Percentiles rank a stretch among this genome's conserved stretches.
Evolutionary conservation across 2,329 filamentous ascomycete genomes (phyloP).

Genomic region (Neofusicoccum laricinum): DNA sequence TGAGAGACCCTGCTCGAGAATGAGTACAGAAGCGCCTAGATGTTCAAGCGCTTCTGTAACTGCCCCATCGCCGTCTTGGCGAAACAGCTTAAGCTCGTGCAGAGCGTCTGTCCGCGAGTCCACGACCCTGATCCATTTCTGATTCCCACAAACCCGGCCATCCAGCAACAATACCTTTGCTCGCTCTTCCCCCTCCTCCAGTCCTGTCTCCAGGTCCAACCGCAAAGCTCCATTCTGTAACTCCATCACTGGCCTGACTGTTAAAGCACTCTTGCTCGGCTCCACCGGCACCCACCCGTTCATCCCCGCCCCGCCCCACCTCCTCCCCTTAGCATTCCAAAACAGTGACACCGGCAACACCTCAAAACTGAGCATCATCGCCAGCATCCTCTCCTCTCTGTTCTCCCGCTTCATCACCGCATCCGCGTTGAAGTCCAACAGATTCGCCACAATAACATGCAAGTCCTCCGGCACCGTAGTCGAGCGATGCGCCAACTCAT

Average conservation of each 20-base stretch:
- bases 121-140: neutral
- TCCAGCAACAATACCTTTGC: neutral
- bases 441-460: constrained; percentile 19
- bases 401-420: neutral
- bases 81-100: neutral
- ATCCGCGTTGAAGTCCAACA: constrained; percentile 17
- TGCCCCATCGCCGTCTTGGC: neutral
- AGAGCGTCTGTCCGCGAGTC: neutral
- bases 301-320: neutral
- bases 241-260: neutral
- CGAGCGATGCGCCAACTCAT: constrained; percentile 18
- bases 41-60: neutral
- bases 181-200: neutral
- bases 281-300: constrained; percentile 14
- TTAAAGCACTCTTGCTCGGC: neutral
- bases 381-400: neutral
- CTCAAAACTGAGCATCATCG: constrained; percentile 16
- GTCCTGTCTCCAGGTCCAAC: neutral
- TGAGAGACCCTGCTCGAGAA: neutral
- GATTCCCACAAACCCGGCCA: neutral
- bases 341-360: constrained; percentile 18
- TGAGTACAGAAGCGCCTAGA: neutral
- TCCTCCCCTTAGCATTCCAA: neutral
- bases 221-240: neutral
- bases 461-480: constrained; percentile 20